phyloP scores from a whole-genome alignment of 1,284 basidiomycete species.

The Pseudozyma hubeiensis region DNA sequence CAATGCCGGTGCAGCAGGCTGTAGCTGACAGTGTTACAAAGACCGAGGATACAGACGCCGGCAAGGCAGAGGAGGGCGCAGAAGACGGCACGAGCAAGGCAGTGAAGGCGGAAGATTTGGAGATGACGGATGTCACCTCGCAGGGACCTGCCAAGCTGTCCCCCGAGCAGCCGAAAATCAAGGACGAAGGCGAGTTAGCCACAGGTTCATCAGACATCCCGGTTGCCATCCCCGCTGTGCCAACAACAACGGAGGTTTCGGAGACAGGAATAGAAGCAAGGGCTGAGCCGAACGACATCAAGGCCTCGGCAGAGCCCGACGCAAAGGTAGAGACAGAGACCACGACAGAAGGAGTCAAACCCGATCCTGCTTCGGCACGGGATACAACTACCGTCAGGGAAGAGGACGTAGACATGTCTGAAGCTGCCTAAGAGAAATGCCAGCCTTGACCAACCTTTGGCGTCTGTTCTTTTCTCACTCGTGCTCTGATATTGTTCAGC shows the following conservation, averaged over 20 bases:
- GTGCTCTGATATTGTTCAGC: background rate
- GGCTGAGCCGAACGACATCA: background rate
- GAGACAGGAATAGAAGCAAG: constrained; percentile 4
- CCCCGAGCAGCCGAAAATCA: background rate
- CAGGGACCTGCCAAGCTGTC: background rate
- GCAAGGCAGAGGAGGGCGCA: constrained; percentile 1
- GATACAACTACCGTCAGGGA: constrained; percentile 11
- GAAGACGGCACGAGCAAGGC: background rate
- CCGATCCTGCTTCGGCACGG: constrained; percentile 3
- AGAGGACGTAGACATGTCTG: constrained; percentile 30
- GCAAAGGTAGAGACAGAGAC: background rate
- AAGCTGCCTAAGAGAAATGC: constrained; percentile 10
- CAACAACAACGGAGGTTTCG: background rate
- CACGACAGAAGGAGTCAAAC: background rate
- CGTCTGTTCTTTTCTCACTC: background rate
- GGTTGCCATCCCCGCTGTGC: constrained; percentile 3
- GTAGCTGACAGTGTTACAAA: background rate
- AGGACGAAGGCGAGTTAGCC: background rate
- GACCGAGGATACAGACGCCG: background rate
- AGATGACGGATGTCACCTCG: background rate
- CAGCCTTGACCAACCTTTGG: background rate
- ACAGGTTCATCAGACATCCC: constrained; percentile 4
- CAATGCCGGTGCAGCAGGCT: constrained; percentile 1
- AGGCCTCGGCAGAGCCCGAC: too few relatives aligned
- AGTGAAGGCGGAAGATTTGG: constrained; percentile 1